Percentiles rank a stretch among this genome's conserved stretches.
Evolutionary conservation across 129 eudicot genomes (phyloP).

Genomic region (Centella asiatica): DNA sequence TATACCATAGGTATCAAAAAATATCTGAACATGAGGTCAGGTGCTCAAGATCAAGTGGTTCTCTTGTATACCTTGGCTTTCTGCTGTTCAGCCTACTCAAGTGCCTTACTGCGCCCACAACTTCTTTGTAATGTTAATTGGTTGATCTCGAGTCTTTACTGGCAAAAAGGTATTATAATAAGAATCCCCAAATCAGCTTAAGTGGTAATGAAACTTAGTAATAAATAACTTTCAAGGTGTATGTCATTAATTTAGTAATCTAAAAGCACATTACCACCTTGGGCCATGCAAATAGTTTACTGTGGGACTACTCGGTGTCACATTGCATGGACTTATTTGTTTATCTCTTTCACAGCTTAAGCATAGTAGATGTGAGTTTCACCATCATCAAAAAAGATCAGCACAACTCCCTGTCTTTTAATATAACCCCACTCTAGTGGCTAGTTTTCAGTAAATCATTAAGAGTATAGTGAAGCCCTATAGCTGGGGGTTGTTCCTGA

Average conservation of each 20-base stretch:
- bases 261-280: not conserved
- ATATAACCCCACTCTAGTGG: conserved; percentile 33
- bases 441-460: conserved; percentile 12
- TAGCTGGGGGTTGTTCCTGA: not conserved
- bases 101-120: conserved; percentile 1
- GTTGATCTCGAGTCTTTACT: conserved; percentile 16
- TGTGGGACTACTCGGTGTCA: not conserved
- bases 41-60: conserved; percentile 12
- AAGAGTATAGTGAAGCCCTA: conserved; percentile 9
- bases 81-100: not conserved
- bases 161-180: not conserved
- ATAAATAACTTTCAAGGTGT: not conserved
- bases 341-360: not conserved
- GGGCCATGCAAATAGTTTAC: not conserved
- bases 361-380: not conserved
- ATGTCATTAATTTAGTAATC: not conserved
- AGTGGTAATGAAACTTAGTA: not conserved
- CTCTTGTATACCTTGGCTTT: conserved; percentile 5
- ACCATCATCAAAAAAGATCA: not conserved
- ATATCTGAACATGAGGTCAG: not conserved
- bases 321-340: not conserved
- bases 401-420: conserved; percentile 32
- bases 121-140: conserved; percentile 4
- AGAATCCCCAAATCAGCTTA: not conserved
- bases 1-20: conserved; percentile 4